phyloP scores from a whole-genome alignment of 1,284 basidiomycete species.

The Sporisorium graminicola region DNA sequence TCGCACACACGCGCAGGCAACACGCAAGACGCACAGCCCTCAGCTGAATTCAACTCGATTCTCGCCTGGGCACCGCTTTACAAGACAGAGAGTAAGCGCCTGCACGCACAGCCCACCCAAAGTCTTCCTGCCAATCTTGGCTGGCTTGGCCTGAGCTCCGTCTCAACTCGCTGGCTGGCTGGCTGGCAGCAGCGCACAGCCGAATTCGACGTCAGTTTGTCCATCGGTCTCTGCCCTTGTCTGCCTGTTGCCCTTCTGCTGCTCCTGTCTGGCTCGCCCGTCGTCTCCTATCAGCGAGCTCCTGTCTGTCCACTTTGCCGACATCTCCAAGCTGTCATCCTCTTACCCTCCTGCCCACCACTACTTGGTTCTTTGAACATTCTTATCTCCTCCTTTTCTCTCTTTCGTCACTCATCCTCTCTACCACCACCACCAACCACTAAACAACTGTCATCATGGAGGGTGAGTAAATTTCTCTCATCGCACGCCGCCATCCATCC shows the following conservation, averaged over 20 bases:
- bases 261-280: neutral
- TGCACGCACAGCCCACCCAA: neutral
- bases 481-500: conserved; percentile 15
- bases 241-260: conserved; percentile 1
- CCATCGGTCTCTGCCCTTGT: neutral
- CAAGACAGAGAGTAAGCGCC: neutral
- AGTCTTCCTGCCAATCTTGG: conserved; percentile 5
- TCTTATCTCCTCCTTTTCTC: neutral
- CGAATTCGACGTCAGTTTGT: conserved; percentile 4
- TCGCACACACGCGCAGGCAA: neutral
- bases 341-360: conserved; percentile 7
- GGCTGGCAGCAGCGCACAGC: neutral
- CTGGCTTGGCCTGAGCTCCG: conserved; percentile 16
- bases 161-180: neutral
- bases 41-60: too few species aligned
- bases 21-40: too few species aligned
- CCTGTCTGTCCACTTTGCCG: conserved; percentile 18
- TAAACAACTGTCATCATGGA: conserved; percentile 40
- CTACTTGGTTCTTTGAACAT: conserved; percentile 5
- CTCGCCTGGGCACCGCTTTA: too few species aligned
- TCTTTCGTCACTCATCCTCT: conserved; percentile 2
- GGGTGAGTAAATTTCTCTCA: conserved; percentile 37
- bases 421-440: conserved; percentile 25
- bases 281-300: conserved; percentile 18
- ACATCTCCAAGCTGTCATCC: conserved; percentile 9